phyloP scores from a whole-genome alignment of 768 basidiomycete genomes.

The Chalciporus sphaerocephalus region DNA sequence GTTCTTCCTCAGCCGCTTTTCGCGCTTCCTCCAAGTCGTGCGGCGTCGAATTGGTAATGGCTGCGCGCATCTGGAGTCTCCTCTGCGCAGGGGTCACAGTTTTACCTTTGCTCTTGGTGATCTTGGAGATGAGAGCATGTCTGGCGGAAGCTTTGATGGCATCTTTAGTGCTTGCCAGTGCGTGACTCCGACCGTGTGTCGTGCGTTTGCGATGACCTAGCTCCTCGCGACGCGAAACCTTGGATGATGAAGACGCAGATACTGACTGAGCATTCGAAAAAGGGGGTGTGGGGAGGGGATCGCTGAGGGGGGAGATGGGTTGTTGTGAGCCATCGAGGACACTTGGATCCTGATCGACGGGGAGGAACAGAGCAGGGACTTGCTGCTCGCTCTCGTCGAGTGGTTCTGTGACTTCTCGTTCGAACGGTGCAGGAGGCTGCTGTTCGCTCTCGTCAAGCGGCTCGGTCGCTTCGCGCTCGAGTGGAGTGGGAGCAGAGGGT shows the following conservation, averaged over 20 bases:
- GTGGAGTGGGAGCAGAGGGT: background rate
- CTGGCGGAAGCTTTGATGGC: background rate
- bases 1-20: background rate
- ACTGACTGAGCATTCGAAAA: too few species aligned
- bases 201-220: background rate
- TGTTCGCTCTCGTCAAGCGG: background rate
- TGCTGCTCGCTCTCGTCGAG: too few species aligned
- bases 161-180: background rate
- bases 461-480: background rate
- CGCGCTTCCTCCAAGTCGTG: slow-evolving; percentile 2
- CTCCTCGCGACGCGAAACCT: background rate
- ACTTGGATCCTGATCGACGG: background rate
- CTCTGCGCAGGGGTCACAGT: background rate
- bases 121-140: background rate
- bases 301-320: background rate
- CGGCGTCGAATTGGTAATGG: too few species aligned
- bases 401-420: background rate
- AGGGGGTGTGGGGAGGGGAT: background rate
- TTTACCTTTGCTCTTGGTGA: background rate
- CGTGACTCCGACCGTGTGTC: background rate
- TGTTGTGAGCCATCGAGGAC: background rate
- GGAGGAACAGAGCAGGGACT: background rate
- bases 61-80: background rate
- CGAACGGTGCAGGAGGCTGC: background rate
- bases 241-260: too few species aligned